phyloP scores from a whole-genome alignment of 2,329 filamentous ascomycete genomes.

The Colletotrichum lupini region DNA sequence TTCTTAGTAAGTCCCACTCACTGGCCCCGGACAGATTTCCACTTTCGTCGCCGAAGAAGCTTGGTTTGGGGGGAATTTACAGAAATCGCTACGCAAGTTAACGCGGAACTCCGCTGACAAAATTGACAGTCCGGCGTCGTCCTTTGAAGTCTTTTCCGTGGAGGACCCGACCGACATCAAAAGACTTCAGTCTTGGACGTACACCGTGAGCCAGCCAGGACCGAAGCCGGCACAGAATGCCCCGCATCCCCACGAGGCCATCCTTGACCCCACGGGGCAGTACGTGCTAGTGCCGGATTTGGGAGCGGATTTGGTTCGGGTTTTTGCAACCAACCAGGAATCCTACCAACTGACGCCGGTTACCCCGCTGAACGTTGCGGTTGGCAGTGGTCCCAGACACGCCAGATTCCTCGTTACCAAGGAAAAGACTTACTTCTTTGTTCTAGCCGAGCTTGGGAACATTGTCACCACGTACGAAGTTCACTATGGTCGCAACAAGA shows the following conservation, averaged over 20 bases:
- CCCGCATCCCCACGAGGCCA: slow-evolving; percentile 33
- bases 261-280: slow-evolving; percentile 35
- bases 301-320: slow-evolving; percentile 32
- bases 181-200: slow-evolving; percentile 42
- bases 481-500: slow-evolving; percentile 54
- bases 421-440: slow-evolving; percentile 64
- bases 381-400: slow-evolving; percentile 37
- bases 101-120: neutral
- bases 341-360: slow-evolving; percentile 24
- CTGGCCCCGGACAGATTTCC: neutral
- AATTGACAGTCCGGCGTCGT: slow-evolving; percentile 16
- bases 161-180: slow-evolving; percentile 32
- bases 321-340: slow-evolving; percentile 28
- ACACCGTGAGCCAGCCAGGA: slow-evolving; percentile 50
- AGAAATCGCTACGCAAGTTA: too few relatives aligned
- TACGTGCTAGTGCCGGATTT: slow-evolving; percentile 31
- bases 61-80: too few relatives aligned
- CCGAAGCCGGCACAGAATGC: slow-evolving; percentile 50
- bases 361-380: slow-evolving; percentile 26
- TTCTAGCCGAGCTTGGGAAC: slow-evolving; percentile 70
- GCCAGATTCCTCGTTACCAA: slow-evolving; percentile 63
- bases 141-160: slow-evolving; percentile 30
- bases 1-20: slow-evolving; percentile 35
- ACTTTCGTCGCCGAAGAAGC: neutral
- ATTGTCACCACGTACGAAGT: slow-evolving; percentile 67